A percentile compares a stretch with the other conserved stretches of the same genome.
Evolutionary conservation across 768 basidiomycete species (phyloP).

Genomic region (Boletus sp.): DNA sequence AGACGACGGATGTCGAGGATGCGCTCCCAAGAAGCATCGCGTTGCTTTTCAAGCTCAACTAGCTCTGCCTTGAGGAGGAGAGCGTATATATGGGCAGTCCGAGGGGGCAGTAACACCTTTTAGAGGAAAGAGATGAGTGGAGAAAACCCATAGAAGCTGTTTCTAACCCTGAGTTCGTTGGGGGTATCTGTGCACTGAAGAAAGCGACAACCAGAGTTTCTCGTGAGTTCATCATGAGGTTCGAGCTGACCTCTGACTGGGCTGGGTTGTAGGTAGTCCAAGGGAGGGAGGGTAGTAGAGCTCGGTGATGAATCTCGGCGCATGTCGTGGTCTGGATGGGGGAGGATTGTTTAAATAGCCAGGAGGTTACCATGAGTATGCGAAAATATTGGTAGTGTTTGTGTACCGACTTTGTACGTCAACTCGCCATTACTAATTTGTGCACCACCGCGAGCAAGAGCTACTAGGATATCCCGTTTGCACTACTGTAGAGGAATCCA

Average conservation of each 20-base stretch:
- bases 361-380: constrained; percentile 17
- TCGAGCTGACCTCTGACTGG: constrained; percentile 76
- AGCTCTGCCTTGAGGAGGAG: constrained; percentile 62
- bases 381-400: constrained; percentile 19
- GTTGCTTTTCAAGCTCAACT: constrained; percentile 57
- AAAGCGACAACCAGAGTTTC: constrained; percentile 62
- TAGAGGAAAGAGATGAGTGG: constrained; percentile 6
- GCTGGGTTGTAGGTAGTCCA: constrained; percentile 58
- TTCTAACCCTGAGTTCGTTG: constrained; percentile 64
- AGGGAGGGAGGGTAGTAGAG: constrained; percentile 27
- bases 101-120: constrained; percentile 67
- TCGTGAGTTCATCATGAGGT: constrained; percentile 49
- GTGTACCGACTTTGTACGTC: constrained; percentile 26
- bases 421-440: neutral
- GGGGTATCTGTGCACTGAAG: constrained; percentile 75
- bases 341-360: constrained; percentile 4
- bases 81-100: constrained; percentile 62
- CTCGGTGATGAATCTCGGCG: constrained; percentile 22
- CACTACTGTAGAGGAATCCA: too few relatives aligned
- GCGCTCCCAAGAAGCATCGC: constrained; percentile 59
- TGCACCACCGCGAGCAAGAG: neutral
- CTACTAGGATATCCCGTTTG: too few relatives aligned
- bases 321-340: constrained; percentile 18
- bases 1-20: constrained; percentile 72
- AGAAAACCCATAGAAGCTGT: neutral